Evolutionary conservation across 169 alveolate species (phyloP).

Genomic region (Eimeria sp.): DNA sequence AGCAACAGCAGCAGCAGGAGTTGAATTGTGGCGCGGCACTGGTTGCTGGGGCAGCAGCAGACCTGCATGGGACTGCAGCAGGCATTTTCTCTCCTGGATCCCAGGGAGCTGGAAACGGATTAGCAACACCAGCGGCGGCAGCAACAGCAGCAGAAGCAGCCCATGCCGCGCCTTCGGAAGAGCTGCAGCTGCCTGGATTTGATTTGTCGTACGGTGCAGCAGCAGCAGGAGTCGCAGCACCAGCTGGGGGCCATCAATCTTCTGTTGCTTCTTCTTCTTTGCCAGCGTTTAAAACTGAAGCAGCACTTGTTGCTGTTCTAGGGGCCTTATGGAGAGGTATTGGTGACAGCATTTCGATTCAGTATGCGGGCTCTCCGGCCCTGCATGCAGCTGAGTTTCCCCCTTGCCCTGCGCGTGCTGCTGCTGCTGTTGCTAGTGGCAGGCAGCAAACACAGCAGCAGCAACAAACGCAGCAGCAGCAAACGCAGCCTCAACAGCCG

Average conservation of each 20-base stretch:
- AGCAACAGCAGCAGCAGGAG: slow-evolving; percentile 15
- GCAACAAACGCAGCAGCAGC: neutral
- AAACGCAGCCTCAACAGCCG: neutral
- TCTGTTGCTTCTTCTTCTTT: neutral
- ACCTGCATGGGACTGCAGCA: neutral
- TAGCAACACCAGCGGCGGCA: slow-evolving; percentile 6
- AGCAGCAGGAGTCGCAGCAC: neutral
- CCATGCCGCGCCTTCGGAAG: neutral
- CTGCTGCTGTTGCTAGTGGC: slow-evolving; percentile 24
- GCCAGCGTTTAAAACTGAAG: neutral
- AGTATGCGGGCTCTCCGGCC: slow-evolving; percentile 79
- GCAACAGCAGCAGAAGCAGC: slow-evolving; percentile 39
- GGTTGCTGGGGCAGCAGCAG: slow-evolving; percentile 11
- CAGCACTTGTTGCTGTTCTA: slow-evolving; percentile 28
- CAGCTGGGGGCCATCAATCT: neutral
- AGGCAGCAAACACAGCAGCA: neutral
- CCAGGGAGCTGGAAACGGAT: neutral
- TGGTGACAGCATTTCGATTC: slow-evolving; percentile 68
- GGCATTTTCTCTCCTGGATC: neutral
- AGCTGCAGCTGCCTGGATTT: neutral
- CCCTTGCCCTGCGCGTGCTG: slow-evolving; percentile 21
- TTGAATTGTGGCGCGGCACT: neutral
- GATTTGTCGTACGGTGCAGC: slow-evolving; percentile 4
- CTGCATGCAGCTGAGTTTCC: slow-evolving; percentile 79
- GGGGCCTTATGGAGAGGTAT: slow-evolving; percentile 76